Base-by-base conservation (phyloP, 1,284 basidiomycete species). In the Wallemia ichthyophaga region DNA sequence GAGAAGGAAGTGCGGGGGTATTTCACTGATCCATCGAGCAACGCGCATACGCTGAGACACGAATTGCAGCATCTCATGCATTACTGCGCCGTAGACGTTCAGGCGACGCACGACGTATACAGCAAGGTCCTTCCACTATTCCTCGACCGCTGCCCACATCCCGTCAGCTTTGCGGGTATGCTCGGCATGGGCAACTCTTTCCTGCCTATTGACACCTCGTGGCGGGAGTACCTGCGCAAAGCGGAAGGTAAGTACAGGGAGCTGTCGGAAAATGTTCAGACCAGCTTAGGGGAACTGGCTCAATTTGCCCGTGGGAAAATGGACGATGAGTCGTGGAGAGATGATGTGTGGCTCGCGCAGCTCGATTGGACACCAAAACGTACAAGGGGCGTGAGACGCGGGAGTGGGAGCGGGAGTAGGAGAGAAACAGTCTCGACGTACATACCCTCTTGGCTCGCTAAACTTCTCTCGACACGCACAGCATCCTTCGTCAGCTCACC, bases 331-430 rank as follows among this genome's bases (percentile, higher is more conserved):
- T 27, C 62, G 57, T 86, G 83, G 80, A 78, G 78, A 63, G 74
- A 78, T 1, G 84, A 92, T 68, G 77, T 80, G 1, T 98, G 91
- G 91, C 71, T 88, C 19, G 77, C 75, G 57, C 94, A 99, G 68
- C 73, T 98, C 59, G 91, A 99, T 68, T 98, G 92, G 92, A 81
- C 83, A 1, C 86, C 86, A 0, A 96, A 96, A 69, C 37, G 37
- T 21, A 21, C 37, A 3, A 11, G 37, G n/a, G 13, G 37, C n/a
- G 37, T 21, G 37, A 5, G 37, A 5, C 7, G n/a, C 7, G n/a
- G 9, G 5, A 48, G 13, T 5, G 7, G 9, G n/a, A 48, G n/a
- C 7, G 37, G 37, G 13, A 48, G n/a, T 5, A 21, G 5, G n/a
- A 48, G 13, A 3, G n/a, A 21, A 11, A 21, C n/a, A 5, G 13